Conservation (phyloP, 2,329 filamentous ascomycete species). For the Ascochyta pisi region DNA sequence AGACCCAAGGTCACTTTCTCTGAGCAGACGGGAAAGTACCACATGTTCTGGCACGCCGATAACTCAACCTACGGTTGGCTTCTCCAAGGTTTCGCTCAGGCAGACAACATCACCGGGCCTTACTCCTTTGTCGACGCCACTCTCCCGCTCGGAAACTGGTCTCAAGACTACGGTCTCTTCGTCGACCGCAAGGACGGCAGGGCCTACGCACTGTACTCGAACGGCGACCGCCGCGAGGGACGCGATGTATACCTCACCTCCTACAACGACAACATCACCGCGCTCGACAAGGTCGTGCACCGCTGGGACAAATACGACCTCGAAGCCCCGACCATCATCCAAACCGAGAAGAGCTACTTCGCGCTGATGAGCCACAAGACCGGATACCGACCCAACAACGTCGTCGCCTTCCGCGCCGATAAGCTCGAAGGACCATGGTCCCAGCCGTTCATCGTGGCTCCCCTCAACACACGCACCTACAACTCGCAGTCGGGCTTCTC, state of each 20-base stretch:
- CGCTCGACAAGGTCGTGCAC: constrained; percentile 60
- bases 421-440: constrained; percentile 60
- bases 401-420: constrained; percentile 63
- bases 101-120: constrained; percentile 61
- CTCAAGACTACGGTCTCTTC: constrained; percentile 67
- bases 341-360: constrained; percentile 66
- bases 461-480: constrained; percentile 59
- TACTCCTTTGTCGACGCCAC: constrained; percentile 63
- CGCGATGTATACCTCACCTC: constrained; percentile 64
- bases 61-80: constrained; percentile 64
- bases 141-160: constrained; percentile 67
- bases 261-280: constrained; percentile 61
- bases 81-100: constrained; percentile 63
- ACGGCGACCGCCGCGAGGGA: constrained; percentile 62
- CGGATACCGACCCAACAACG: constrained; percentile 68
- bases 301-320: constrained; percentile 67
- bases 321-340: constrained; percentile 66
- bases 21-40: constrained; percentile 61
- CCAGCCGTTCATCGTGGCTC: constrained; percentile 61
- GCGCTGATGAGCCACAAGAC: constrained; percentile 70
- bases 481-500: constrained; percentile 62
- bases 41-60: constrained; percentile 69
- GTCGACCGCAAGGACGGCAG: constrained; percentile 65
- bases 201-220: constrained; percentile 65
- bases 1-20: constrained; percentile 68